phyloP scores from a whole-genome alignment of 352 stramenopile genomes.

The Globisporangium nunn region DNA sequence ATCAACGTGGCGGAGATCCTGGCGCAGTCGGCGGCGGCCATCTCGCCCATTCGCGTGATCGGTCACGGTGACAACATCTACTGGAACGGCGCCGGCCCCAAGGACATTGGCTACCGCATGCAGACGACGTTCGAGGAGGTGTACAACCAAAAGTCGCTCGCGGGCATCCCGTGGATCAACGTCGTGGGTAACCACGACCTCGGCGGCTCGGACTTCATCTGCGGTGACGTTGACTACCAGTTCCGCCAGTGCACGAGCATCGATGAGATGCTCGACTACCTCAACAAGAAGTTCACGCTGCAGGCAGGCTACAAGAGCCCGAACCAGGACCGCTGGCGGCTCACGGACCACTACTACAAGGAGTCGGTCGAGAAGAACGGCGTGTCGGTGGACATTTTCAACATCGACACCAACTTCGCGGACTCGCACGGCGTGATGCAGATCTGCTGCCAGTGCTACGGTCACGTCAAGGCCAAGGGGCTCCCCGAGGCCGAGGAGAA shows the following conservation, averaged over 20 bases:
- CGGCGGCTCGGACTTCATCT: slow-evolving; percentile 79
- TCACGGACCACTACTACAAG: slow-evolving; percentile 83
- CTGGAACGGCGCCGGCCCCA: slow-evolving; percentile 76
- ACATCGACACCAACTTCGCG: slow-evolving; percentile 82
- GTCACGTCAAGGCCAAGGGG: slow-evolving; percentile 65
- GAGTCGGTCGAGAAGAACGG: slow-evolving; percentile 69
- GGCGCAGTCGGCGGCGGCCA: slow-evolving; percentile 49
- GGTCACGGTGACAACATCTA: slow-evolving; percentile 86
- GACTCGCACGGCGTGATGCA: slow-evolving; percentile 81
- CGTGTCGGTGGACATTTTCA: slow-evolving; percentile 86
- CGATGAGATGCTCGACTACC: slow-evolving; percentile 71
- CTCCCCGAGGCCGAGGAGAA: slow-evolving; percentile 39
- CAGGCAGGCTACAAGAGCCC: slow-evolving; percentile 78
- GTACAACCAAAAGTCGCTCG: slow-evolving; percentile 72
- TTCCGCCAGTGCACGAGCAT: slow-evolving; percentile 70
- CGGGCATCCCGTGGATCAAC: slow-evolving; percentile 81
- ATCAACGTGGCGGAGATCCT: slow-evolving; percentile 82
- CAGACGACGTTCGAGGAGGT: slow-evolving; percentile 81
- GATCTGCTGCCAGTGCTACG: slow-evolving; percentile 86
- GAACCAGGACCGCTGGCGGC: slow-evolving; percentile 70
- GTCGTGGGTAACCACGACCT: slow-evolving; percentile 86
- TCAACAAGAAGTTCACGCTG: slow-evolving; percentile 78
- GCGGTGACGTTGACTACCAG: slow-evolving; percentile 83
- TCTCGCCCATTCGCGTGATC: slow-evolving; percentile 68
- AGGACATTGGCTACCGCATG: slow-evolving; percentile 79